These are phyloP conservation scores for Pleoardoris graminearum DNA, from an alignment of 2,329 filamentous ascomycete genomes.

Conservation along the genomic window DNA sequence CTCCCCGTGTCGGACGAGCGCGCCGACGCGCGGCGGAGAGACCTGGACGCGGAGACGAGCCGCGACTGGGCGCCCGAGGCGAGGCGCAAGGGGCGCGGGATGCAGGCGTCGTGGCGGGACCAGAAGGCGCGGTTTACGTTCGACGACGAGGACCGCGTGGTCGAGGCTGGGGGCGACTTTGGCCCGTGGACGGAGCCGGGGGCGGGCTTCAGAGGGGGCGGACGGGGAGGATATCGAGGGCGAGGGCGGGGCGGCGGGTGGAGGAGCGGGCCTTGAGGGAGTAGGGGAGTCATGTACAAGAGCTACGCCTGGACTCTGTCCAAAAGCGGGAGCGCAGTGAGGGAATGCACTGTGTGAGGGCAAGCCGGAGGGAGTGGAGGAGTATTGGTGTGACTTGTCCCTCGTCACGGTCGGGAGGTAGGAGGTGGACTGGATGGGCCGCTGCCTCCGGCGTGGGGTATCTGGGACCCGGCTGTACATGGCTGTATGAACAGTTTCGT, in stretches of 20 bases:
- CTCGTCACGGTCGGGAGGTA: no score
- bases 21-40: slow-evolving; percentile 66
- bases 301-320: no score
- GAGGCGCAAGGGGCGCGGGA: slow-evolving; percentile 34
- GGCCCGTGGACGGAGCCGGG: slow-evolving; percentile 32
- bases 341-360: no score
- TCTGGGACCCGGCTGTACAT: no score
- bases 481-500: no score
- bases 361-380: no score
- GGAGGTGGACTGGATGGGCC: no score
- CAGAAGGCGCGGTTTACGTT: slow-evolving; percentile 49
- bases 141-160: slow-evolving; percentile 49
- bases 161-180: slow-evolving; percentile 46
- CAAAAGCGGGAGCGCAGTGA: no score
- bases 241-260: not conserved
- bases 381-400: no score
- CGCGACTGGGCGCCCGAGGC: slow-evolving; percentile 46
- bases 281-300: not conserved
- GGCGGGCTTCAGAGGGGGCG: slow-evolving; percentile 12
- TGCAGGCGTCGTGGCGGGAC: slow-evolving; percentile 32
- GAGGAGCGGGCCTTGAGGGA: not conserved
- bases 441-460: no score
- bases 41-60: slow-evolving; percentile 54
- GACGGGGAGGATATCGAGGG: slow-evolving; percentile 1
- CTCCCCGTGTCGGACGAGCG: slow-evolving; percentile 67